Percentiles rank a stretch among this genome's conserved stretches.
Evolutionary conservation across 2,329 filamentous ascomycete genomes (phyloP).

Genomic region (Ramularia collo-cygni): DNA sequence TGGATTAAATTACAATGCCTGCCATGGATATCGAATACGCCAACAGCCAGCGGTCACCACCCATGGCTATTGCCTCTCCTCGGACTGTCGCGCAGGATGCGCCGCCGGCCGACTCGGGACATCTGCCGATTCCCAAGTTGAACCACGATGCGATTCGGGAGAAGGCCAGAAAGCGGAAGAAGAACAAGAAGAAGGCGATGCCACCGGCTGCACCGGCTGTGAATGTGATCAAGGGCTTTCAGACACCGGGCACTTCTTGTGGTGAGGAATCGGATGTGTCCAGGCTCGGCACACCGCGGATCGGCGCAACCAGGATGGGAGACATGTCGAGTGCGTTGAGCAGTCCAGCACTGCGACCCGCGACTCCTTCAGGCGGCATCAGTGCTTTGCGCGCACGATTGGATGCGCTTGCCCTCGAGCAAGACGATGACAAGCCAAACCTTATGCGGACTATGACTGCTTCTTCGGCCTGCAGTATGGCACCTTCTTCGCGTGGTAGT

Average conservation of each 20-base stretch:
- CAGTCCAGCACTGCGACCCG: conserved; percentile 40
- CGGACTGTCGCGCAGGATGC: conserved; percentile 20
- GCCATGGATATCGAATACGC: conserved; percentile 30
- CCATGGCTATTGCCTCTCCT: conserved; percentile 27
- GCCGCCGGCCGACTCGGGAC: conserved; percentile 11
- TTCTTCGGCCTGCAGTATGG: conserved; percentile 41
- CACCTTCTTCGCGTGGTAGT: conserved; percentile 48
- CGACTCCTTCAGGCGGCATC: conserved; percentile 59
- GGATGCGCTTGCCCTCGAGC: conserved; percentile 65
- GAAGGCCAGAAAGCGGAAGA: conserved; percentile 33
- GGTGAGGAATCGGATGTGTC: conserved; percentile 51
- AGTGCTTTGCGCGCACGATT: conserved; percentile 75
- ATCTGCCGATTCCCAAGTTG: conserved; percentile 25
- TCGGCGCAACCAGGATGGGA: conserved; percentile 33
- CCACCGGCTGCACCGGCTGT: conserved; percentile 32
- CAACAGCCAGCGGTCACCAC: conserved; percentile 22
- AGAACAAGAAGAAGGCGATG: conserved; percentile 33
- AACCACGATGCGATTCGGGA: conserved; percentile 31
- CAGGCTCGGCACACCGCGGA: conserved; percentile 26
- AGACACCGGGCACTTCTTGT: conserved; percentile 45
- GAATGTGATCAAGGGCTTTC: conserved; percentile 42
- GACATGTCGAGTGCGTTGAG: conserved; percentile 38
- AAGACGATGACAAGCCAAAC: conserved; percentile 49
- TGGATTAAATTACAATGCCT: conserved; percentile 21
- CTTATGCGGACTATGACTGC: conserved; percentile 32